Conservation (phyloP, 2,329 filamentous ascomycete genomes). For the Stagonosporopsis vannaccii region DNA sequence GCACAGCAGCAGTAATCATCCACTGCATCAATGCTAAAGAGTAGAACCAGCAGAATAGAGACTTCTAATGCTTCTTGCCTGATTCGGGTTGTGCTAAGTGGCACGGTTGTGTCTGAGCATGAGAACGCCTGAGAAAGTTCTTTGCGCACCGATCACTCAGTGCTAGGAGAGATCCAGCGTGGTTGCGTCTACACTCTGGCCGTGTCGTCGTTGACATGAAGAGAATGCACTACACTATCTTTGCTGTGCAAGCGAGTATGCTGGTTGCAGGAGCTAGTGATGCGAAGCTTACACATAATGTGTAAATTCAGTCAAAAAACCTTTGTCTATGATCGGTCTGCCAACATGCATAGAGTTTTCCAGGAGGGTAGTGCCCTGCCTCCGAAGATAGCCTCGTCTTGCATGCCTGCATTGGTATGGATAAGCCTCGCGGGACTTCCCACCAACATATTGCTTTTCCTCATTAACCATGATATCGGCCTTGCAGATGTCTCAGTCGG, state of each 20-base stretch:
- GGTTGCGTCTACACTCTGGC: neutral
- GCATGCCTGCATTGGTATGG: neutral
- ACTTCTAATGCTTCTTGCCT: no score
- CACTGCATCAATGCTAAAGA: no score
- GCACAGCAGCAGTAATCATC: no score
- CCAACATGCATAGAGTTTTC: neutral
- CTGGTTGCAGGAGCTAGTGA: neutral
- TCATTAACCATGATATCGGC: neutral
- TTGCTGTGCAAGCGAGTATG: neutral
- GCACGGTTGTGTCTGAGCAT: no score
- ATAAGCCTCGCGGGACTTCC: constrained; percentile 1
- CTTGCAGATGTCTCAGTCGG: constrained; percentile 14
- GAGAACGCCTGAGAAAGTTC: no score
- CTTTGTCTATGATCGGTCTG: neutral
- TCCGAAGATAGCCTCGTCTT: neutral
- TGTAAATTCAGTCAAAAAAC: neutral
- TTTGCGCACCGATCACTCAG: no score
- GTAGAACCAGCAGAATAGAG: no score
- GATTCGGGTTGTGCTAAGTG: no score
- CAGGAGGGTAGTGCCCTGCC: neutral
- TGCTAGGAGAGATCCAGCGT: no score
- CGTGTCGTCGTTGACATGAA: neutral
- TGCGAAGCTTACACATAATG: neutral
- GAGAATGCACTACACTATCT: neutral
- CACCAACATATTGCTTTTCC: neutral